These are phyloP conservation scores for Candida frijolesensis DNA, from an alignment of 1,139 yeast genomes.

Conservation along the genomic window DNA sequence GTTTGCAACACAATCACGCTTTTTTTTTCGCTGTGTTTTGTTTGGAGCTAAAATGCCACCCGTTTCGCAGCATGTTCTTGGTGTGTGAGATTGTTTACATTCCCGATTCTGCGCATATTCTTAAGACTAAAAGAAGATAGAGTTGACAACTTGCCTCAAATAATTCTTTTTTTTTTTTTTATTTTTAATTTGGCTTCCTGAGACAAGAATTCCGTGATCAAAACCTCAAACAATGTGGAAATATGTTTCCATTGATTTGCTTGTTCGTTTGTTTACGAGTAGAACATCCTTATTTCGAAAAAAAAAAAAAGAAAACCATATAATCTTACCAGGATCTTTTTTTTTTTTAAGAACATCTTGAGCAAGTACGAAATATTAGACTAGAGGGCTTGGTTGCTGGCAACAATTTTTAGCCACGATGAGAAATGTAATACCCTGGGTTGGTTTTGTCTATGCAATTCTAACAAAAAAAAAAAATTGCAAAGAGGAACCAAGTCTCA, in stretches of 20 bases:
- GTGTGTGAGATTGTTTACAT: neutral
- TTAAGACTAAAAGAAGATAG: neutral
- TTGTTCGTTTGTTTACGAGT: neutral
- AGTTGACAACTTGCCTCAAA: neutral
- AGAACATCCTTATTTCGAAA: neutral
- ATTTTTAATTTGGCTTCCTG: neutral
- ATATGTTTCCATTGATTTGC: neutral
- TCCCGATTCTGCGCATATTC: neutral
- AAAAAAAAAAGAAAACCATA: too few species aligned
- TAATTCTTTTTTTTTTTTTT: too few species aligned
- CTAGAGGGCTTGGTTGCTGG: too few species aligned
- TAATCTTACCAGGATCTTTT: too few species aligned
- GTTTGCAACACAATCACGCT: constrained; percentile 1
- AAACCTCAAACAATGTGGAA: neutral
- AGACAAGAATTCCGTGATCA: neutral
- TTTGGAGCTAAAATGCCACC: neutral
- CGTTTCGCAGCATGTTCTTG: neutral
- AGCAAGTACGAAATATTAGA: too few species aligned
- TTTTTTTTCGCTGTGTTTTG: neutral
- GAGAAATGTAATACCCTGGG: too few species aligned
- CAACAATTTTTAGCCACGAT: too few species aligned
- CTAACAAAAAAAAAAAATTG: neutral
- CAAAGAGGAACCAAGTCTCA: neutral
- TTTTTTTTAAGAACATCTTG: too few species aligned
- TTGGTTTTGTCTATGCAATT: neutral